Base-by-base conservation (phyloP, 768 basidiomycete genomes). In the Phanerodontia chrysosporium region DNA sequence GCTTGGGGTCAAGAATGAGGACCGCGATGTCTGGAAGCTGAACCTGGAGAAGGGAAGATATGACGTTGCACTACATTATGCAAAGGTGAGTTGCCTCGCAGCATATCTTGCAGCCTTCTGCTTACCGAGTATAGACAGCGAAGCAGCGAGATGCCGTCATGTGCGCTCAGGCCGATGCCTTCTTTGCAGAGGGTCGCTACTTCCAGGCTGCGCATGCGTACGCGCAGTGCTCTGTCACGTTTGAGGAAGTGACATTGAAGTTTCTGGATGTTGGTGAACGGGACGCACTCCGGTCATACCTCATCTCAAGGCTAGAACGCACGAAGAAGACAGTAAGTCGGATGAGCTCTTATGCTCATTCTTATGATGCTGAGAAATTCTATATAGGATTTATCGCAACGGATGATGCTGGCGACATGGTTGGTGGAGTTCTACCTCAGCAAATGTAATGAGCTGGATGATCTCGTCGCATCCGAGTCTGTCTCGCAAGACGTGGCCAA, bases 371-470 rank as follows among this genome's bases (percentile, higher is more conserved):
- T 35, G 10, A 28, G 2, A 36, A 28, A 25, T 21, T 39, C 30
- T 25, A 13, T 39, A 13, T 58, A 98, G 95, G 94, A 97, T 66
- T 65, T 90, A 39, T 95, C 93, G 0, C 95, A 98, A 70, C 83
- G 97, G 42, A 95, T 95, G 89, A 94, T 98, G 86, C 76, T 99
- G 21, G 95, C 97, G 18, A 98, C 95, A 0, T 99, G 97, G 97
- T 84, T 99, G 13, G 89, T 97, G 29, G 97, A 99, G 72, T 93
- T 98, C 63, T 98, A 95, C 69, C 83, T 99, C 16, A 90, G 90
- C 73, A 98, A 97, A 76, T 94, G 92, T 71, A 96, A 97, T 67
- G 92, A 96, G 61, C 76, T 98, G 52, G 97, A 99, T 67, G 97
- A 98, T 68, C 79, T 95, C 18, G 85, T 95, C 27, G 94, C 93